Evolutionary conservation across 176 grass and related monocot genomes (phyloP).

Genomic region (Oryza australiensis): DNA sequence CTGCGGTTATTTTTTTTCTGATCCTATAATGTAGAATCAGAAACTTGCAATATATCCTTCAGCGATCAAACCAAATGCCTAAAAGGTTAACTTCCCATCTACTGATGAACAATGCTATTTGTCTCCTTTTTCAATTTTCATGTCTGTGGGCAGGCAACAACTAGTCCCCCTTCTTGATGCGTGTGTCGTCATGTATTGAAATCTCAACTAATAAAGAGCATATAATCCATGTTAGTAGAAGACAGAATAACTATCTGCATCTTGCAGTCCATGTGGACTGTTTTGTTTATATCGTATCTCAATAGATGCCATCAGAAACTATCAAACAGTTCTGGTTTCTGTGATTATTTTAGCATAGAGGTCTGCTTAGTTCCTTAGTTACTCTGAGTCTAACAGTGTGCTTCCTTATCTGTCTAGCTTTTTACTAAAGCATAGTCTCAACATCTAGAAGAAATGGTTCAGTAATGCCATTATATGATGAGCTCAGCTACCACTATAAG

Average conservation of each 20-base stretch:
- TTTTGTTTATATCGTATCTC: neutral
- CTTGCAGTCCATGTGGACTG: neutral
- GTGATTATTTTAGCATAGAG: neutral
- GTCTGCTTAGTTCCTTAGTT: neutral
- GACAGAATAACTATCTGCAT: constrained; percentile 7
- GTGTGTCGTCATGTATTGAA: neutral
- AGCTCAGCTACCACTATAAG: neutral
- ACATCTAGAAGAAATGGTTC: constrained; percentile 9
- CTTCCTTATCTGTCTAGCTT: neutral
- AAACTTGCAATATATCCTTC: constrained; percentile 22
- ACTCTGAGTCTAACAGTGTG: neutral
- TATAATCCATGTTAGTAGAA: constrained; percentile 8
- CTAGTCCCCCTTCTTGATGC: neutral
- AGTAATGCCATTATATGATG: constrained; percentile 10
- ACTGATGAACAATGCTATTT: neutral
- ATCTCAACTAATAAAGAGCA: neutral
- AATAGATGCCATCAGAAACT: neutral
- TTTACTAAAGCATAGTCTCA: constrained; percentile 5
- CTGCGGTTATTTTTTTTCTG: neutral
- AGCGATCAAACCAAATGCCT: constrained; percentile 5
- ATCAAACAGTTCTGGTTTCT: neutral
- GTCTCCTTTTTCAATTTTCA: neutral
- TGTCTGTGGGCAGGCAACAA: neutral
- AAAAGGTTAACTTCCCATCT: constrained; percentile 1
- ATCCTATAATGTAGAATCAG: neutral